These are phyloP conservation scores for Pichia inconspicua DNA, from an alignment of 1,139 yeast genomes.

Conservation along the genomic window DNA sequence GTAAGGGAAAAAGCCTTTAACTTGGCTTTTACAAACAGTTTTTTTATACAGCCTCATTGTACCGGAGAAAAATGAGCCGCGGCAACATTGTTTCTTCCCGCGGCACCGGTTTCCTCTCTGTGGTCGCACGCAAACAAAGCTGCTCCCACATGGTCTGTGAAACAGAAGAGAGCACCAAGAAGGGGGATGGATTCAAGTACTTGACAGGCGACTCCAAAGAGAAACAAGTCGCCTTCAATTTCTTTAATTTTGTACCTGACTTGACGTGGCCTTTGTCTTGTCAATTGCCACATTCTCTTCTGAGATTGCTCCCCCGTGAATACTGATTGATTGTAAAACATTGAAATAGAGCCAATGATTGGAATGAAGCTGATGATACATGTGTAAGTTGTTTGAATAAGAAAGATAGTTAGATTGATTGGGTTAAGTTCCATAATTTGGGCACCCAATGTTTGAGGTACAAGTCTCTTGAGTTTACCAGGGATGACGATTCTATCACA, in stretches of 20 bases:
- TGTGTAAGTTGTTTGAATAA: neutral
- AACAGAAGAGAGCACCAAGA: constrained; percentile 48
- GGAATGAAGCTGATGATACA: constrained; percentile 19
- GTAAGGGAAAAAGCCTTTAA: neutral
- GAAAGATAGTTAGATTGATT: constrained; percentile 1
- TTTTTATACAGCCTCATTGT: neutral
- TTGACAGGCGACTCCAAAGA: constrained; percentile 54
- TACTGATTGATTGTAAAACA: constrained; percentile 15
- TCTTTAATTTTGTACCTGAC: constrained; percentile 21
- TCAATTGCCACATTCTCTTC: constrained; percentile 17
- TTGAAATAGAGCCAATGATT: constrained; percentile 18
- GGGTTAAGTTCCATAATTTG: constrained; percentile 10
- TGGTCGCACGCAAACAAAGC: constrained; percentile 31
- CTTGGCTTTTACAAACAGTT: neutral
- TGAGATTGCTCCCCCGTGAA: constrained; percentile 16
- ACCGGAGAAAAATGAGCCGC: neutral
- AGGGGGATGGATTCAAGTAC: constrained; percentile 55
- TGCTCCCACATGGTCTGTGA: constrained; percentile 64
- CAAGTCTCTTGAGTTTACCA: constrained; percentile 25
- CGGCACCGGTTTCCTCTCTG: constrained; percentile 2
- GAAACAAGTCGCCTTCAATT: constrained; percentile 24
- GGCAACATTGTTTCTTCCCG: constrained; percentile 2
- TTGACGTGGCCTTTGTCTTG: constrained; percentile 28
- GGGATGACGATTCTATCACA: constrained; percentile 24
- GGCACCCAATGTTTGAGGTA: constrained; percentile 21